phyloP scores from a whole-genome alignment of 2,329 filamentous ascomycete species.

The Teratosphaeria nubilosa region DNA sequence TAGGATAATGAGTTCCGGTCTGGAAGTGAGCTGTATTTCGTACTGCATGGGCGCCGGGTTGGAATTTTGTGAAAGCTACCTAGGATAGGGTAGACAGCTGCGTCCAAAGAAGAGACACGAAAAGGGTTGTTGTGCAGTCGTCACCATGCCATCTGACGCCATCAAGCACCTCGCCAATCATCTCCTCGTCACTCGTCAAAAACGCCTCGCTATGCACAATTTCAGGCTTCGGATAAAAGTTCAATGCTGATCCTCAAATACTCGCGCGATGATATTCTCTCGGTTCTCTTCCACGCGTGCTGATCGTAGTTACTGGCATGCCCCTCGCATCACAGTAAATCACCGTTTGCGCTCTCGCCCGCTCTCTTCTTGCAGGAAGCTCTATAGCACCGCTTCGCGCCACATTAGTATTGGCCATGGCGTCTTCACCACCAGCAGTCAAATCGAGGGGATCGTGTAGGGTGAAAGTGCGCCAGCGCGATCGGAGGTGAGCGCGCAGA shows the following conservation, averaged over 20 bases:
- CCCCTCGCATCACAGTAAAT: neutral
- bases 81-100: neutral
- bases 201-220: neutral
- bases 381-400: neutral
- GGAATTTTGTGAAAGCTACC: neutral
- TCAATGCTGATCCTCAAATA: neutral
- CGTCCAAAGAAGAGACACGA: neutral
- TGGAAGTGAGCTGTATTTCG: neutral
- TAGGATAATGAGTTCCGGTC: neutral
- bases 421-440: neutral
- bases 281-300: neutral
- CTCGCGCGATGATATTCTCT: neutral
- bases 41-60: neutral
- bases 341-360: neutral
- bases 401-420: neutral
- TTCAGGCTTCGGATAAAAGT: no score
- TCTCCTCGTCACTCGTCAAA: neutral
- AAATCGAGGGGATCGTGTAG: neutral
- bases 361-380: neutral
- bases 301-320: neutral
- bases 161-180: neutral
- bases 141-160: neutral
- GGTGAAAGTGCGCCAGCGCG: neutral
- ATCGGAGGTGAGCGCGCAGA: neutral
- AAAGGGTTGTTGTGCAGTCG: neutral